A percentile compares a stretch with the other conserved stretches of the same genome.
Evolutionary conservation across 2,329 filamentous ascomycete genomes (phyloP).

Genomic region (Achaetomium macrosporum): DNA sequence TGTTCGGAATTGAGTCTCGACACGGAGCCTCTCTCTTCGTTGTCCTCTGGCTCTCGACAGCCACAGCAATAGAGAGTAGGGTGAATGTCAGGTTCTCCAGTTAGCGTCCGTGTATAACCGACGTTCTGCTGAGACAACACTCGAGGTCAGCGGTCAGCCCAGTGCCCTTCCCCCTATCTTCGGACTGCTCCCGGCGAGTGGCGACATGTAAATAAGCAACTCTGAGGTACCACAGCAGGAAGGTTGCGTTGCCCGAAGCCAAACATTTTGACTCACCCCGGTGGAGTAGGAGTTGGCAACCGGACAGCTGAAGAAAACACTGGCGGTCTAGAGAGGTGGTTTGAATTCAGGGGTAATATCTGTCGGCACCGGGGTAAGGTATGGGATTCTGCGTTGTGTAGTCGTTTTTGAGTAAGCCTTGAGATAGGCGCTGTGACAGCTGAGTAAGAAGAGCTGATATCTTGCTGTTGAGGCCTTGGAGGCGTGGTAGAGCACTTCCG

Average conservation of each 20-base stretch:
- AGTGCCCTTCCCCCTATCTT: not conserved
- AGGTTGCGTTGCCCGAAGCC: not conserved
- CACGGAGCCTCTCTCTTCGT: no score
- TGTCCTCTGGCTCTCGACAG: no score
- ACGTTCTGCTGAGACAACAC: not conserved
- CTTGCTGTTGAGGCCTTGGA: not conserved
- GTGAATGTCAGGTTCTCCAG: no score
- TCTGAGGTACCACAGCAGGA: not conserved
- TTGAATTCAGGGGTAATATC: not conserved
- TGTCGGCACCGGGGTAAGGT: not conserved
- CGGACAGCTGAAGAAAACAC: not conserved
- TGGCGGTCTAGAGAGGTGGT: slow-evolving; percentile 4
- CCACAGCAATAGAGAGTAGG: no score
- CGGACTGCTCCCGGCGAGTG: no score
- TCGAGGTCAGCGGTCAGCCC: not conserved
- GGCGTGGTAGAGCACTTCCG: not conserved
- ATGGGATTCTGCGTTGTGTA: not conserved
- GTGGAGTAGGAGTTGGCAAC: not conserved
- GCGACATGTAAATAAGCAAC: not conserved
- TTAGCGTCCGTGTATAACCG: not conserved
- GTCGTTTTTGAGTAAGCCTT: not conserved
- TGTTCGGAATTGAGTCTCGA: no score
- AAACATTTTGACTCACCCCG: not conserved
- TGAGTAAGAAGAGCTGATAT: not conserved
- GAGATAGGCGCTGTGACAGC: not conserved